Percentiles rank a stretch among this genome's conserved stretches.
Conservation (phyloP, 192 early-diverging fungal species). For the Umbelopsis sp. region DNA sequence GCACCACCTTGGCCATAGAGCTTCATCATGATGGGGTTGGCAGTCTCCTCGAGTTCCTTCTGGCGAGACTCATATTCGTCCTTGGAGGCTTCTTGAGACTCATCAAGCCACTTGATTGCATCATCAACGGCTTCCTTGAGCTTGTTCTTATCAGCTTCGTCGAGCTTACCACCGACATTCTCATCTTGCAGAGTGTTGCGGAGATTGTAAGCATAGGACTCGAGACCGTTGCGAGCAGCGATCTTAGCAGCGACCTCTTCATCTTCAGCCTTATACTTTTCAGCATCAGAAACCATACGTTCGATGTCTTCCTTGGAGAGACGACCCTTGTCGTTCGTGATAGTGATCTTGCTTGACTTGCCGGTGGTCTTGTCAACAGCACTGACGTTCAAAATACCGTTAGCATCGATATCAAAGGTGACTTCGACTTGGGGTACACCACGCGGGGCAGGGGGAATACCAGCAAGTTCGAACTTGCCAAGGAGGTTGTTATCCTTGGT, state of each 20-base stretch:
- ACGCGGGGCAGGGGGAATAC: constrained; percentile 93
- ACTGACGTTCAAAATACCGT: constrained; percentile 94
- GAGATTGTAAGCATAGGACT: constrained; percentile 98
- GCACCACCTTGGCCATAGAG: constrained; percentile 79
- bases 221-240: constrained; percentile 92
- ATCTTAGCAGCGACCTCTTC: constrained; percentile 91
- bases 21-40: constrained; percentile 97
- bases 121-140: constrained; percentile 82
- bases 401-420: constrained; percentile 93
- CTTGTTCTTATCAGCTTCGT: constrained; percentile 83
- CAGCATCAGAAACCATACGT: constrained; percentile 96
- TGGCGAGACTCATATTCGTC: constrained; percentile 92
- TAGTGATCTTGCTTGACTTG: constrained; percentile 95
- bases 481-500: constrained; percentile 99
- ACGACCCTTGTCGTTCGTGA: constrained; percentile 98
- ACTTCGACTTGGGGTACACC: constrained; percentile 99
- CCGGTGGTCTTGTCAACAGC: constrained; percentile 97
- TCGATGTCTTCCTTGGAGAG: constrained; percentile 96
- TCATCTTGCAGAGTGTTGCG: constrained; percentile 90
- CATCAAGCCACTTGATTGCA: constrained; percentile 90
- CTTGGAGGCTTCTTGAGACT: constrained; percentile 88
- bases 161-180: constrained; percentile 81
- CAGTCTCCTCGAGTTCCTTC: constrained; percentile 90
- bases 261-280: constrained; percentile 97
- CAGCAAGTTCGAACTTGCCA: constrained; percentile 96